phyloP scores from a whole-genome alignment of 495 filamentous ascomycete genomes.

The Evernia prunastri region DNA sequence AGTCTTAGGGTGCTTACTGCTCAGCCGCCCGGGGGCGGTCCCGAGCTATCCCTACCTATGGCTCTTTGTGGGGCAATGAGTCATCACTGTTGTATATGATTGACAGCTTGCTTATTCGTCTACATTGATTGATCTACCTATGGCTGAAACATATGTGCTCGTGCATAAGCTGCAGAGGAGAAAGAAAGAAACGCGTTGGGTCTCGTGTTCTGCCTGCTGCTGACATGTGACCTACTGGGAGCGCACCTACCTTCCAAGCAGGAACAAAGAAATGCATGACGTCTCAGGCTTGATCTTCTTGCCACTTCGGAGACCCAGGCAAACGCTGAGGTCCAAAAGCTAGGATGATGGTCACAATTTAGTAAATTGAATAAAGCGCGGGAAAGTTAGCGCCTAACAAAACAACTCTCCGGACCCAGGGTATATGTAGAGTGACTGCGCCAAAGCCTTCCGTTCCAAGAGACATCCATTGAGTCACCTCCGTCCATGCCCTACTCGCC shows the following conservation, averaged over 20 bases:
- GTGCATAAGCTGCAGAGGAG: not conserved
- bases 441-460: not conserved
- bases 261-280: not conserved
- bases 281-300: not conserved
- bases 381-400: not conserved
- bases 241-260: not conserved
- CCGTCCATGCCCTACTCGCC: not conserved
- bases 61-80: no score
- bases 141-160: not conserved
- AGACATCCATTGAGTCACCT: not conserved
- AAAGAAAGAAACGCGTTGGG: not conserved
- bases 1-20: conserved; percentile 5
- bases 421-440: not conserved
- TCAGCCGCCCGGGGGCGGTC: not conserved
- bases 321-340: not conserved
- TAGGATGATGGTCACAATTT: not conserved
- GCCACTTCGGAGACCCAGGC: no score
- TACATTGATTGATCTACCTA: not conserved
- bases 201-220: not conserved
- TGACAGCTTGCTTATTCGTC: not conserved
- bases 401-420: not conserved
- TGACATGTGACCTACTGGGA: not conserved
- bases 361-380: not conserved
- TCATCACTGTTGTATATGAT: no score
- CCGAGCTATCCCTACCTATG: no score